These are phyloP conservation scores for Pestalotiopsis sp. DNA, from an alignment of 2,329 filamentous ascomycete genomes.

Conservation along the genomic window DNA sequence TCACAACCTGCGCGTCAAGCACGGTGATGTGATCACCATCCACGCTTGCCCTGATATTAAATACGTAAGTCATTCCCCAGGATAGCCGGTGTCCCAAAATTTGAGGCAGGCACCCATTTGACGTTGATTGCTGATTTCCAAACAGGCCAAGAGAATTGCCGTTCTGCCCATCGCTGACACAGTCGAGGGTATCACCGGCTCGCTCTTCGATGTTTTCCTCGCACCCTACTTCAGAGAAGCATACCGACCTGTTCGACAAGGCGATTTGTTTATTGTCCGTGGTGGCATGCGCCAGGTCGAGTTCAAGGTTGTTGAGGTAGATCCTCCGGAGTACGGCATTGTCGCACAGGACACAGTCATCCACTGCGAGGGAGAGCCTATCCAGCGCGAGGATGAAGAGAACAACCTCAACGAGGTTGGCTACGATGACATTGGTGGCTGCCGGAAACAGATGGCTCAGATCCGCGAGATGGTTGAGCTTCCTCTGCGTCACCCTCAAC, in stretches of 20 bases:
- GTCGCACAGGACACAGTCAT: slow-evolving; percentile 99
- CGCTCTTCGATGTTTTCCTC: slow-evolving; percentile 98
- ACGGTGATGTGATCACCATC: slow-evolving; percentile 96
- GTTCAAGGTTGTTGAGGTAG: slow-evolving; percentile 99
- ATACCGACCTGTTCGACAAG: slow-evolving; percentile 95
- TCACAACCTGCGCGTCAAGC: slow-evolving; percentile 98
- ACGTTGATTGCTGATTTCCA: slow-evolving; percentile 9
- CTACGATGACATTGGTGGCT: slow-evolving; percentile 98
- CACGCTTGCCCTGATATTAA: slow-evolving; percentile 99
- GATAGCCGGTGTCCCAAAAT: background rate
- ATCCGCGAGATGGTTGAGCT: slow-evolving; percentile 98
- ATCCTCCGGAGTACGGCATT: slow-evolving; percentile 97
- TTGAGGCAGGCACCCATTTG: background rate
- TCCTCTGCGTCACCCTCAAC: slow-evolving; percentile 92
- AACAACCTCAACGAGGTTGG: slow-evolving; percentile 99
- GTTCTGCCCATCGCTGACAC: slow-evolving; percentile 98
- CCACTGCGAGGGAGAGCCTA: slow-evolving; percentile 94
- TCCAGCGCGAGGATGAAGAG: slow-evolving; percentile 98
- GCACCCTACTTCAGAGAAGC: slow-evolving; percentile 99
- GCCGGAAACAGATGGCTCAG: slow-evolving; percentile 99
- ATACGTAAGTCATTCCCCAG: slow-evolving; percentile 73
- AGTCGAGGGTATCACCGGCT: slow-evolving; percentile 95
- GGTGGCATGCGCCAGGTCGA: slow-evolving; percentile 99
- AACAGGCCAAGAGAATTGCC: slow-evolving; percentile 94
- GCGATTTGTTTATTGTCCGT: slow-evolving; percentile 95